Evolutionary conservation across 257 asterid genomes (phyloP).

Genomic region (Catharanthus roseus): DNA sequence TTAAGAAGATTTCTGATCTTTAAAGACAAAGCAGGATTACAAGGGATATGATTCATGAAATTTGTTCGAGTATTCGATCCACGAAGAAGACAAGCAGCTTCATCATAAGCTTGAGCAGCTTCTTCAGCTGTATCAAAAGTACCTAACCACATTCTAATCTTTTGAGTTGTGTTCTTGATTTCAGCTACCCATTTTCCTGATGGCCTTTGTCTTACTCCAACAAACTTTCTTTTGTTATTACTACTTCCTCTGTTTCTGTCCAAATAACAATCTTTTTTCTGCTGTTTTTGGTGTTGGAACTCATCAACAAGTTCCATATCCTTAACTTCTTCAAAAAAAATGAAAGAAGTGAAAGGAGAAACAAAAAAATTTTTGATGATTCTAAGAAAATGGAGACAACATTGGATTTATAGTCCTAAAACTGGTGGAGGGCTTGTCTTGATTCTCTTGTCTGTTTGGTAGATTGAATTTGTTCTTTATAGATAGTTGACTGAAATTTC

Average conservation of each 20-base stretch:
- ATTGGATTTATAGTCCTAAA: constrained; percentile 31
- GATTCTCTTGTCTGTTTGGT: constrained; percentile 26
- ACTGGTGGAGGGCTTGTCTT: constrained; percentile 32
- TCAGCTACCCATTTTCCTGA: constrained; percentile 92
- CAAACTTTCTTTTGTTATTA: constrained; percentile 47
- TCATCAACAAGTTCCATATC: too few relatives aligned
- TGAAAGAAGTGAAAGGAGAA: constrained; percentile 4
- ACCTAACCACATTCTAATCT: constrained; percentile 90
- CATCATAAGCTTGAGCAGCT: constrained; percentile 83
- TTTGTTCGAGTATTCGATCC: constrained; percentile 76
- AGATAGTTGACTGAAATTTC: constrained; percentile 49
- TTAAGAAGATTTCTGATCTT: constrained; percentile 66
- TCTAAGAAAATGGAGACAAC: constrained; percentile 23
- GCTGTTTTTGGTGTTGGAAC: constrained; percentile 36
- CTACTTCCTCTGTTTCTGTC: constrained; percentile 30
- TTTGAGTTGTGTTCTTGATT: constrained; percentile 83
- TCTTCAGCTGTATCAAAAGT: constrained; percentile 85
- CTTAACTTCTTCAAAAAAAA: neutral
- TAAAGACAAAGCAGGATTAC: constrained; percentile 68
- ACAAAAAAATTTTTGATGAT: constrained; percentile 9
- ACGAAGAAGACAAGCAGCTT: constrained; percentile 79
- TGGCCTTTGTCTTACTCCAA: constrained; percentile 83
- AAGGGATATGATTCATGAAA: constrained; percentile 51
- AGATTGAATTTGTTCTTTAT: constrained; percentile 17
- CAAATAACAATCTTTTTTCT: constrained; percentile 9